Evolutionary conservation across 2,329 filamentous ascomycete genomes (phyloP).

Genomic region (Beauveria varroae): DNA sequence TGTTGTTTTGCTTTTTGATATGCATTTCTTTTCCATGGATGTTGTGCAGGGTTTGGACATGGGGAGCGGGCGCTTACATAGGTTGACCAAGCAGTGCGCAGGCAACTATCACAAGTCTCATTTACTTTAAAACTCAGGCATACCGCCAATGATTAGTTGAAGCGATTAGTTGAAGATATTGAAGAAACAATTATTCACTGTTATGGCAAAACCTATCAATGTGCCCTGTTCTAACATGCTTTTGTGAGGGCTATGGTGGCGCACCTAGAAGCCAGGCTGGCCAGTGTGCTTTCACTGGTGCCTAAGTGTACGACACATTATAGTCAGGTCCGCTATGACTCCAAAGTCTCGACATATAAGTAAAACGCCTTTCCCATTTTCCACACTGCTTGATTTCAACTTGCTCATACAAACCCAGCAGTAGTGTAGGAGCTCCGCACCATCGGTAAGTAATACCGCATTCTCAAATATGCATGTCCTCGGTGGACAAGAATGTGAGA

Average conservation of each 20-base stretch:
- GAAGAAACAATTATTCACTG: not conserved
- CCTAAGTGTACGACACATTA: not conserved
- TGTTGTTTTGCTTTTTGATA: not conserved
- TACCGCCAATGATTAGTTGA: not conserved
- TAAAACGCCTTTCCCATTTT: not conserved
- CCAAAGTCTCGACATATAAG: not conserved
- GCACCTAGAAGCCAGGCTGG: not conserved
- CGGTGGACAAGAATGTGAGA: not conserved
- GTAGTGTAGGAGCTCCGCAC: not conserved
- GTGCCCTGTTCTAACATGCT: too few relatives aligned
- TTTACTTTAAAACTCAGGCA: not conserved
- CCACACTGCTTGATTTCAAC: too few relatives aligned
- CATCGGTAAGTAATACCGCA: not conserved
- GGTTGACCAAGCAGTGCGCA: not conserved
- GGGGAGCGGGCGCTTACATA: not conserved
- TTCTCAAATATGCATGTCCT: too few relatives aligned
- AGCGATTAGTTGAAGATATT: not conserved
- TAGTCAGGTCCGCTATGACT: too few relatives aligned
- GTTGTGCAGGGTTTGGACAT: constrained; percentile 1
- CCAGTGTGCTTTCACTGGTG: not conserved
- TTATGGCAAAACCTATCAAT: too few relatives aligned
- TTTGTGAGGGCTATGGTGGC: not conserved
- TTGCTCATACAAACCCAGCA: not conserved
- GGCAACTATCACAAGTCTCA: not conserved
- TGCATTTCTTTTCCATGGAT: not conserved